Base-by-base conservation (phyloP, 768 basidiomycete species). In the Candolleomyces eurysporus region DNA sequence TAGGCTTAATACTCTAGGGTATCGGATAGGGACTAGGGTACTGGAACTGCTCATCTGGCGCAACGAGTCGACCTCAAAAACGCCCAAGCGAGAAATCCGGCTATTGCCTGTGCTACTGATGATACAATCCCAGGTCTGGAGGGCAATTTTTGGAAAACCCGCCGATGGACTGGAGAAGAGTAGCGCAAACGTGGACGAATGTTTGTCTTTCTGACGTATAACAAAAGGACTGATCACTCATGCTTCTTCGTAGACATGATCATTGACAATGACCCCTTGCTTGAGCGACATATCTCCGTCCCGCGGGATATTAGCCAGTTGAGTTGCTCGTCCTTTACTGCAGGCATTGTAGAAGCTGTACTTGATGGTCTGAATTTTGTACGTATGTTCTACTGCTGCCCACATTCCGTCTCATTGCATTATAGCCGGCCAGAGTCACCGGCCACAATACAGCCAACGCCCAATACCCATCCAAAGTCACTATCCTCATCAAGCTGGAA, bases 401-500 rank as follows among this genome's bases (percentile, higher is more conserved):
- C 32, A 31, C 46, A 36, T 36, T 36, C 36, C 6, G 36, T 36
- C 64, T 7, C 53, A 66, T 48, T 61, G 48, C 63, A 22, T 60
- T 51, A 69, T 61, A 98, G 96, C 96, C 97, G 31, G 94, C 96
- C 9, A 83, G 96, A 66, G 97, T 98, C 31, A 98, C 97, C 0
- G 95, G 96, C 0, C 97, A 98, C 71, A 89, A 89, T 60, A 96
- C 97, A 0, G 91, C 95, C 5, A 93, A 84, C 0, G 78, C 88
- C 10, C 87, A 90, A 61, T 84, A 82, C 68, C 93, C 96, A 3
- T 85, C 86, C 55, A 85, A 95, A 57, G 97, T 90, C 5, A 96
- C 96, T n/a, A 95, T 99, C 60, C 84, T 99, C 57, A 96, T 99
- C 78, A 98, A 98, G 76, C 79, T 98, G 62, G 94, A 98, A 75